phyloP scores from a whole-genome alignment of 2,329 filamentous ascomycete species.

The Septoria petroselini region DNA sequence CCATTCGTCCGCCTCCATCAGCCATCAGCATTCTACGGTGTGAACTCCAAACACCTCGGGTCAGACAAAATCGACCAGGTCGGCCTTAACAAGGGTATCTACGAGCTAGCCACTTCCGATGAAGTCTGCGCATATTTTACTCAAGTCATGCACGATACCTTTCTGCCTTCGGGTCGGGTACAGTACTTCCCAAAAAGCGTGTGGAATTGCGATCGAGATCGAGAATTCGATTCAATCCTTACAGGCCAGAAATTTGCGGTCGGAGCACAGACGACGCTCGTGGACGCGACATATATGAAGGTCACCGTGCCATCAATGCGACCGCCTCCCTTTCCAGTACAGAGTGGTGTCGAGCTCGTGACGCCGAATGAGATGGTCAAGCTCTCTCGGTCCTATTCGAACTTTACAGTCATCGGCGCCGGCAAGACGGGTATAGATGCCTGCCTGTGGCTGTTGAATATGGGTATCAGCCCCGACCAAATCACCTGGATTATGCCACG shows the following conservation, averaged over 20 bases:
- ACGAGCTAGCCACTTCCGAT: slow-evolving; percentile 19
- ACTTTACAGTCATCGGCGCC: slow-evolving; percentile 24
- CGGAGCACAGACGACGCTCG: slow-evolving; percentile 15
- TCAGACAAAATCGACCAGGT: slow-evolving; percentile 20
- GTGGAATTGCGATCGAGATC: slow-evolving; percentile 17
- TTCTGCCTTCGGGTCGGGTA: slow-evolving; percentile 24
- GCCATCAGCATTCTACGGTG: slow-evolving; percentile 25
- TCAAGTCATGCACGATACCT: slow-evolving; percentile 21
- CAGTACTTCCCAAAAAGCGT: slow-evolving; percentile 23
- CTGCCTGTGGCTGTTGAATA: slow-evolving; percentile 22
- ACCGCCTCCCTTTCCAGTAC: slow-evolving; percentile 20
- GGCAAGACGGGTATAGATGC: slow-evolving; percentile 28
- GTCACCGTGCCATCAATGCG: slow-evolving; percentile 23
- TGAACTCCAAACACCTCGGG: slow-evolving; percentile 23
- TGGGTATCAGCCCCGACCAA: slow-evolving; percentile 11
- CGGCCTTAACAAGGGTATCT: slow-evolving; percentile 25
- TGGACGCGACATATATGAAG: slow-evolving; percentile 25
- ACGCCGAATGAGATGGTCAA: slow-evolving; percentile 18
- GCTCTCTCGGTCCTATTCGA: slow-evolving; percentile 10
- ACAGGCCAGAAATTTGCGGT: slow-evolving; percentile 17
- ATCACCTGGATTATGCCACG: slow-evolving; percentile 29
- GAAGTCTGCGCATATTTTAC: slow-evolving; percentile 23
- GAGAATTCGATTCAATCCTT: slow-evolving; percentile 16
- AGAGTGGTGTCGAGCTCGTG: slow-evolving; percentile 8
- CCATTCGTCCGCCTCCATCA: slow-evolving; percentile 27